Conservation (phyloP, 192 early-diverging fungal genomes). For the Haplosporangium gracile region DNA sequence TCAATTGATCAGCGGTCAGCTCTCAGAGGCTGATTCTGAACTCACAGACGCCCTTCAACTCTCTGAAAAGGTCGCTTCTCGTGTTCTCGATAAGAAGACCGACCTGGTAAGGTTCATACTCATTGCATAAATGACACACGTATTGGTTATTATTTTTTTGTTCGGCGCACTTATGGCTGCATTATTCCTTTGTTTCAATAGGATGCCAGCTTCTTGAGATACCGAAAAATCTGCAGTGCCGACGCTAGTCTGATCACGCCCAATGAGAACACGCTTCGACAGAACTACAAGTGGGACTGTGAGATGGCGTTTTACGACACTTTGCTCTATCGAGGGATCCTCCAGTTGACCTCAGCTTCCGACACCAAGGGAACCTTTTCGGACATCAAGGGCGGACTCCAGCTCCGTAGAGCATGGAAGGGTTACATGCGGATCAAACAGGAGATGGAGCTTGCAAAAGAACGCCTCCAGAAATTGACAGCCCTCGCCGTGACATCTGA, state of each 20-base stretch:
- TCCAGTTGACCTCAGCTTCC: conserved; percentile 48
- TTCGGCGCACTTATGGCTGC: not conserved
- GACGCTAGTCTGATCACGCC: conserved; percentile 30
- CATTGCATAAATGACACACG: not conserved
- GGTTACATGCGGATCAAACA: conserved; percentile 57
- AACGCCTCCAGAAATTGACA: conserved; percentile 27
- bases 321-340: conserved; percentile 52
- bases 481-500: not conserved
- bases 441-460: conserved; percentile 52
- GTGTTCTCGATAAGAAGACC: conserved; percentile 44
- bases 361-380: conserved; percentile 58
- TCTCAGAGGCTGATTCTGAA: conserved; percentile 52
- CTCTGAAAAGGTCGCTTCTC: conserved; percentile 53
- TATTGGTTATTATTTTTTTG: too few relatives aligned
- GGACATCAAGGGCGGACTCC: conserved; percentile 57
- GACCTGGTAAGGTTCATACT: conserved; percentile 38
- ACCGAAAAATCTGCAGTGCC: conserved; percentile 32
- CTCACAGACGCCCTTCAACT: conserved; percentile 47
- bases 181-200: not conserved
- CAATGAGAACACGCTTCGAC: conserved; percentile 40
- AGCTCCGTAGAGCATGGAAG: conserved; percentile 57
- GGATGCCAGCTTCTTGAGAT: conserved; percentile 47
- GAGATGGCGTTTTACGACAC: conserved; percentile 59
- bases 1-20: conserved; percentile 56
- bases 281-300: conserved; percentile 62